Evolutionary conservation across 2,329 filamentous ascomycete species (phyloP), one percentile per base, ranked within the genome.

Genomic region (Alternaria ventricosa): DNA sequence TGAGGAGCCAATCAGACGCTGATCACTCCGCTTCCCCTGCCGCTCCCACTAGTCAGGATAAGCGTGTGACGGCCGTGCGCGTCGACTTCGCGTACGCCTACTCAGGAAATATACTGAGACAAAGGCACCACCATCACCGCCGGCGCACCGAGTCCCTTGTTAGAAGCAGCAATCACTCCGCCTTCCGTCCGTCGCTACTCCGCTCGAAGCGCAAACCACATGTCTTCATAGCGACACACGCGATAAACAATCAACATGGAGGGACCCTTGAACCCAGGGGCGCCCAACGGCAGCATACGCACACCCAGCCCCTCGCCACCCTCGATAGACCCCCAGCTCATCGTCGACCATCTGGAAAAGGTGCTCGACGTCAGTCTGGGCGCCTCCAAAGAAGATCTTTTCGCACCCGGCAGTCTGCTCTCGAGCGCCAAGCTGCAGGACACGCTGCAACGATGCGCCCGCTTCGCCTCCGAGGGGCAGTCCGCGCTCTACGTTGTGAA

Each of bases 401-500:
- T 95, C 79, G 87, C 88, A 68, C 84, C 89, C 15, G 94, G 92
- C 66, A 97, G 93, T 83, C 85, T 99, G 81, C 86, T 99, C 66
- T 93, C 94, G 62, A 86, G 89, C 74, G 82, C 85, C 61, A 88
- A 87, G 71, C 87, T 93, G 71, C 83, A 86, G 57, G 95, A 98
- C 73, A 97, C 96, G 7, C 83, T 97, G 60, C 90, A 94, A 78
- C 88, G 93, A 83, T 97, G 95, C 81, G 89, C 89, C 70, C 91
- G 94, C 74, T 98, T 98, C 81, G 94, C 94, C 62, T 89, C 90
- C 65, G 96, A 99, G 81, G 87, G 91, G 62, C 93, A 97, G 82
- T 89, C 91, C 66, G 93, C 92, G 59, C 85, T 99, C 67, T 98
- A 98, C 82, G 90, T 97, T 67, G 92, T 96, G 78, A 97, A 97